phyloP scores from a whole-genome alignment of 2,329 filamentous ascomycete genomes.

The Fusarium goolgardi region DNA sequence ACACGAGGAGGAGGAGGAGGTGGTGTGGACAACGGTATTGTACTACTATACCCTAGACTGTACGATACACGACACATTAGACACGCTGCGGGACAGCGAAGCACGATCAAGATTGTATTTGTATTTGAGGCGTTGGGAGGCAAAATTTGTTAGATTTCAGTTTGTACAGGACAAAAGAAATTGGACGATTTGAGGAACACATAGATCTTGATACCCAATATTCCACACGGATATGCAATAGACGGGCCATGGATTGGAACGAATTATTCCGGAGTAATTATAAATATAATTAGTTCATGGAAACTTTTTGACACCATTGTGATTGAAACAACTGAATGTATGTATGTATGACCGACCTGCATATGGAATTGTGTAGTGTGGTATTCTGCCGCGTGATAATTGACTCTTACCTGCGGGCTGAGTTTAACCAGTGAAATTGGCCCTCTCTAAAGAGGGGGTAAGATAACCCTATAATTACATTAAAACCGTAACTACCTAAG shows the following conservation, averaged over 20 bases:
- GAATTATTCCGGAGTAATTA: background rate
- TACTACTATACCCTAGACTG: constrained; percentile 1
- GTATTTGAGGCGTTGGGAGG: background rate
- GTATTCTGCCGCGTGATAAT: background rate
- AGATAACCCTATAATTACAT: no score
- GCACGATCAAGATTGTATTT: background rate
- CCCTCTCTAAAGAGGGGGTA: no score
- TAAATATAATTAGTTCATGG: background rate
- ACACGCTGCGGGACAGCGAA: background rate
- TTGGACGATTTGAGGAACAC: background rate
- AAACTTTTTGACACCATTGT: background rate
- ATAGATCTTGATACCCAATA: background rate
- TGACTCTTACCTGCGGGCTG: no score
- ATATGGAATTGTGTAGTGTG: background rate
- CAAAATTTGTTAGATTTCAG: background rate
- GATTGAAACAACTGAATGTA: background rate
- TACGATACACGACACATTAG: background rate
- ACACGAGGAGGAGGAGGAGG: background rate
- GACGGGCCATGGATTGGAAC: background rate
- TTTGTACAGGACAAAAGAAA: background rate
- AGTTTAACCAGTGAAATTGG: no score
- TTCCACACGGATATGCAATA: background rate
- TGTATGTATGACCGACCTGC: background rate
- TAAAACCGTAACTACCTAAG: no score
- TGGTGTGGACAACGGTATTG: background rate